Base-by-base conservation (phyloP, 2,329 filamentous ascomycete genomes). In the Aschersonia sp. region DNA sequence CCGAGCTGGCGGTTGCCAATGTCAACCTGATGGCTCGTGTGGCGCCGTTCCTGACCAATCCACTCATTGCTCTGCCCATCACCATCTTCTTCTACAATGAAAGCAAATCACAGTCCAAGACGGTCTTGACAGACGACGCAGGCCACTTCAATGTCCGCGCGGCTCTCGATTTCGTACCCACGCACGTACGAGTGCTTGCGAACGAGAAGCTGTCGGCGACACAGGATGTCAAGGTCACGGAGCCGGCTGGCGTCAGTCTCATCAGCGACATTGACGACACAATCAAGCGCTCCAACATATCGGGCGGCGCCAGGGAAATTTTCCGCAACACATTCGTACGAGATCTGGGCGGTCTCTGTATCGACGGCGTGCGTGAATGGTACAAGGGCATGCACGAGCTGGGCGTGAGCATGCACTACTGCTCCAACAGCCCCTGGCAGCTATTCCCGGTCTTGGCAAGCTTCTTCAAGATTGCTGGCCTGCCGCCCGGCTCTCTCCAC, bases 361-460 rank as follows among this genome's bases (percentile, higher is more conserved):
- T 98, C 29, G 83, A 89, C 12, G 92, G 92, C 2, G 89, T 97
- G 28, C 78, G 73, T 50, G 87, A 94, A 52, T 97, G 92, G 91
- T 98, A 97, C 60, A 79, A 72, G 38, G 73, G 73, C 28, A 74
- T 98, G 66, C 75, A 84, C 40, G 72, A 80, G 28, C 79, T 91
- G 68, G 89, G 89, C 20, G 91, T 97, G 30, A 79, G 82, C 56
- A 76, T 98, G 47, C 94, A 98, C 61, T 98, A 98, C 63, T 94
- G 95, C 54, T 98, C 92, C n/a, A 98, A 98, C 65, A 94, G 91
- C 46, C 92, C 92, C 0, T 98, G 94, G 94, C 94, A 98, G 62
- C 74, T 98, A 5, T 98, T 87, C 57, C 92, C 92, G 0, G 80
- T 97, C 2, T 70, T 98, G 9, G 84, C 86, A 4, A 87, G 78